Conservation (phyloP, 495 filamentous ascomycete genomes). For the Cercophora sp. region DNA sequence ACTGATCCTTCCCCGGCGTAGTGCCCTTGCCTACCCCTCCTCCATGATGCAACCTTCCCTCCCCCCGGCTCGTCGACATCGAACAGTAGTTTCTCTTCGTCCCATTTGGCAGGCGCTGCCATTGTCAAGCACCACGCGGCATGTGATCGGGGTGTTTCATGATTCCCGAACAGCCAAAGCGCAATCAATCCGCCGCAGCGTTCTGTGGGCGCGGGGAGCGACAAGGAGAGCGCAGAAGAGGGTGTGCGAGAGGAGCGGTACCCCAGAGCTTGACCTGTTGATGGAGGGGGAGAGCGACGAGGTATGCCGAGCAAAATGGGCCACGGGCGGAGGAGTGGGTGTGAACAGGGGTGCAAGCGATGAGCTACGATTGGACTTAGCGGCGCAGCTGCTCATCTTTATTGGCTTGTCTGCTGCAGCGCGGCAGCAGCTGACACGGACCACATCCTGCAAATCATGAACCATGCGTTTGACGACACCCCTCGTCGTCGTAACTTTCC, state of each 20-base stretch:
- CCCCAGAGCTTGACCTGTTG: constrained; percentile 17
- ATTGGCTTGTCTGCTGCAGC: constrained; percentile 22
- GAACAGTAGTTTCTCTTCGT: no score
- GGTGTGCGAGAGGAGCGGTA: constrained; percentile 6
- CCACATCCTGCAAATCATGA: constrained; percentile 26
- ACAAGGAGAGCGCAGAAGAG: constrained; percentile 15
- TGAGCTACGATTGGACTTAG: constrained; percentile 26
- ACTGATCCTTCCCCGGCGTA: no score
- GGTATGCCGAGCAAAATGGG: constrained; percentile 16
- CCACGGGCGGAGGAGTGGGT: constrained; percentile 12
- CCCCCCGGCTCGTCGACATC: no score
- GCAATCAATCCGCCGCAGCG: constrained; percentile 23
- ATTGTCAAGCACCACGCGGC: constrained; percentile 17
- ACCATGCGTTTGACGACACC: constrained; percentile 23
- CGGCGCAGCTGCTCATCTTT: constrained; percentile 4
- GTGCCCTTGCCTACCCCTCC: not conserved
- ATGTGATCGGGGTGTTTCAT: constrained; percentile 25
- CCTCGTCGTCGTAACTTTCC: constrained; percentile 1
- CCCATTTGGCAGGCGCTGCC: not conserved
- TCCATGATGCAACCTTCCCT: no score
- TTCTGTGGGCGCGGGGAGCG: constrained; percentile 21
- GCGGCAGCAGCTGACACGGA: constrained; percentile 30
- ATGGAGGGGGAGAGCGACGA: constrained; percentile 10
- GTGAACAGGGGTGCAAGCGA: constrained; percentile 21
- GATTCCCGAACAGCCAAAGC: constrained; percentile 7